Evolutionary conservation across 768 basidiomycete species (phyloP), one percentile per base, ranked within the genome.

Genomic region (Tremella yokohamensis): DNA sequence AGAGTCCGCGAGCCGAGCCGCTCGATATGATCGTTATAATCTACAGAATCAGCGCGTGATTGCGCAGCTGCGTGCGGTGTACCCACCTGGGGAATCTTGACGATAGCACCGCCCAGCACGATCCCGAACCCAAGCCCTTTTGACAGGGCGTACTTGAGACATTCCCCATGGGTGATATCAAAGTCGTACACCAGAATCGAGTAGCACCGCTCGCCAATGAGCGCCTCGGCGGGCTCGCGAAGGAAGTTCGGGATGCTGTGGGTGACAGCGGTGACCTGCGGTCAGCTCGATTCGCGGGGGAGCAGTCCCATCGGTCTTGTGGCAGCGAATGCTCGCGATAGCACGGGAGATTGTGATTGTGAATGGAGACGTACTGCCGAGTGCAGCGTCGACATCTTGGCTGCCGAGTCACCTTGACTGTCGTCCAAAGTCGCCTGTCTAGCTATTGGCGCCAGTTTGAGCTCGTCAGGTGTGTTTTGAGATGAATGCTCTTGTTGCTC

Each of bases 181-280:
- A 94, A 82, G 74, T 97, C 84, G 79, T 89, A 88, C 34, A 97
- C 84, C 18, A 97, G 84, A 57, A 88, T 87, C 44, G 82, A 81
- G 79, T 96, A 98, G 76, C 94, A 98, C 83, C 88, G 83, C 90
- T 89, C 75, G 57, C 93, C 91, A 29, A 97, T 82, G 25, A 96
- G 83, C 2, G 87, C 85, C 11, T 85, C 81, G 3, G 89, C 88
- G 0, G 92, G 82, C 73, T 92, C 86, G 61, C 83, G 84, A 58
- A 97, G 78, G 74, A 92, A 86, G 80, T 84, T 85, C 3, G 92
- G 91, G n/a, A 96, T 79, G 75, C 87, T 87, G 66, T 82, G 83
- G 22, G 90, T 93, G 63, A 94, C 53, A 3, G 69, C 26, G 4
- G 72, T 75, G 37, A 76, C 56, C 73, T 76, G 29, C 29, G 4